These are phyloP conservation scores for Debaryomycetaceae sp. DNA, from an alignment of 1,139 yeast genomes.

Conservation along the genomic window DNA sequence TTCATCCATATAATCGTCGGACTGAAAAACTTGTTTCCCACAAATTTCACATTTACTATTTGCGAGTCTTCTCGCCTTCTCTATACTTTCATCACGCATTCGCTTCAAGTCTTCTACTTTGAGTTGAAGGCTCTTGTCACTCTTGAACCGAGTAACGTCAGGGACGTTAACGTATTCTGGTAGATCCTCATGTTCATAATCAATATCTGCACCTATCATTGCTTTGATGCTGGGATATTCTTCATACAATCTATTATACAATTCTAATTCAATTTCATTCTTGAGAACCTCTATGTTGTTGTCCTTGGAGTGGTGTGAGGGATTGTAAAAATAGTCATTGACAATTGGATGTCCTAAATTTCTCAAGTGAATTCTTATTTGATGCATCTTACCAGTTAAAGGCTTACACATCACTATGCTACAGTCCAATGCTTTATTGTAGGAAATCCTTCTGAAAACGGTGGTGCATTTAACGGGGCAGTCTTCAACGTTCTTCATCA, in stretches of 20 bases:
- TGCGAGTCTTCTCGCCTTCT: conserved; percentile 15
- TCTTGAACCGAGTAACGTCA: conserved; percentile 12
- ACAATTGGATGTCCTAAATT: conserved; percentile 64
- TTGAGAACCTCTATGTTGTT: conserved; percentile 15
- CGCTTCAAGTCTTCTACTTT: conserved; percentile 6
- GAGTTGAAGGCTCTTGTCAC: conserved; percentile 6
- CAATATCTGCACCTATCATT: neutral
- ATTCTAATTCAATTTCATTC: conserved; percentile 23
- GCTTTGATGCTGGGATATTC: conserved; percentile 9
- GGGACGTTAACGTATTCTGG: conserved; percentile 14
- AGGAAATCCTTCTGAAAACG: conserved; percentile 23
- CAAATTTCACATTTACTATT: conserved; percentile 43
- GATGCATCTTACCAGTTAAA: conserved; percentile 73
- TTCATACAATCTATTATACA: conserved; percentile 22
- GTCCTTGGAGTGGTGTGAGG: conserved; percentile 9
- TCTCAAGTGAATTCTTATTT: conserved; percentile 69
- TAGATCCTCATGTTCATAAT: neutral
- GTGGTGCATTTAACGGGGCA: conserved; percentile 34
- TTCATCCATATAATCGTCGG: conserved; percentile 28
- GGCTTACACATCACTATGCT: conserved; percentile 66
- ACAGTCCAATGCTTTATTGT: conserved; percentile 30
- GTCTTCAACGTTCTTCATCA: conserved; percentile 24
- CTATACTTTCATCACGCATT: conserved; percentile 9
- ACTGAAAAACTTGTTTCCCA: conserved; percentile 30
- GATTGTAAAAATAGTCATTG: conserved; percentile 61